Conservation (phyloP, 768 basidiomycete species). For the Agrocybe praecox region DNA sequence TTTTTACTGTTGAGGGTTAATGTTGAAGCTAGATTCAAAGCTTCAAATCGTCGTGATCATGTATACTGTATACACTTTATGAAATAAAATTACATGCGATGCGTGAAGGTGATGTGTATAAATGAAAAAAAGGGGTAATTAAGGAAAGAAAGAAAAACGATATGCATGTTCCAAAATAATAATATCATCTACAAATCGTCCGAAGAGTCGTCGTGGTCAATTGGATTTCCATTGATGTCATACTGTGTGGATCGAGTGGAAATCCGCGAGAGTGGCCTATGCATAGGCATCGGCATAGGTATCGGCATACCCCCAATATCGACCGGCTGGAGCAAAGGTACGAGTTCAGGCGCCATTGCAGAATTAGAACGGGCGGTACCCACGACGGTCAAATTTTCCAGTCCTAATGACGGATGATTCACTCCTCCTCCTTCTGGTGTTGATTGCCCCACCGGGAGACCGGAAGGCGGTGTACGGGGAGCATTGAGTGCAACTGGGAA, state of each 20-base stretch:
- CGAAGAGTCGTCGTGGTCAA: constrained; percentile 1
- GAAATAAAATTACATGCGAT: constrained; percentile 6
- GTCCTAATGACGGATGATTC: not conserved
- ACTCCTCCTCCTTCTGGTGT: not conserved
- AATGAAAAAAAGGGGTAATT: not conserved
- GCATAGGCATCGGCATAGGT: not conserved
- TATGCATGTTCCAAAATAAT: not conserved
- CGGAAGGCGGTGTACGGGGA: not conserved
- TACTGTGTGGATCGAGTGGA: constrained; percentile 15
- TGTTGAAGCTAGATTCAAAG: constrained; percentile 1
- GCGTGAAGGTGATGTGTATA: not conserved
- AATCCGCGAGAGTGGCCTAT: constrained; percentile 13
- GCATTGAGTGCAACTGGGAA: constrained; percentile 14
- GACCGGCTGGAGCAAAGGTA: constrained; percentile 21
- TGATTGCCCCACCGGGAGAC: not conserved
- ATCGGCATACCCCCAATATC: constrained; percentile 2
- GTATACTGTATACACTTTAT: not conserved
- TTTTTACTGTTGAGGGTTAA: not conserved
- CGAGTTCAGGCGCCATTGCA: constrained; percentile 20
- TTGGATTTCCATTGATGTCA: constrained; percentile 11
- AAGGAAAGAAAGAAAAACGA: not conserved
- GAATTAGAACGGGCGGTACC: constrained; percentile 19
- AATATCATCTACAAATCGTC: constrained; percentile 5
- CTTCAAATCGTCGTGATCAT: not conserved
- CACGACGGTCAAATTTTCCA: constrained; percentile 13